Conservation (phyloP, 495 filamentous ascomycete genomes). For the Penicillium longicatenatum region DNA sequence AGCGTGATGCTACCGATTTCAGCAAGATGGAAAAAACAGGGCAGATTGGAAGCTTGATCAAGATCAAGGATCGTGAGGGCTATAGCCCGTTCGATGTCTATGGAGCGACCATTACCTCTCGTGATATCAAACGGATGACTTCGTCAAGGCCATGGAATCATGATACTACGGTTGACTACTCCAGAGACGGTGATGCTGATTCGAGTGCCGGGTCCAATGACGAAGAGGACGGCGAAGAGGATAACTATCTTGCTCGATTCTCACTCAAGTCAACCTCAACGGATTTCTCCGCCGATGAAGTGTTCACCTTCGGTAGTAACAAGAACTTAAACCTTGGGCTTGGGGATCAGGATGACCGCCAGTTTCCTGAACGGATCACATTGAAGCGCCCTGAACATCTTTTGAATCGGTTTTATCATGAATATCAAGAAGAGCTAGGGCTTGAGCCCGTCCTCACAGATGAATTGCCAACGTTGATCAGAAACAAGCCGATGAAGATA, state of each 20-base stretch:
- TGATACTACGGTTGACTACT: neutral
- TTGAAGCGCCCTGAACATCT: constrained; percentile 82
- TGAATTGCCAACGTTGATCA: constrained; percentile 68
- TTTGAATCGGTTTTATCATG: constrained; percentile 65
- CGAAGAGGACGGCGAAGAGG: constrained; percentile 40
- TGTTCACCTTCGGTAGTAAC: constrained; percentile 93
- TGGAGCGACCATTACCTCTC: constrained; percentile 72
- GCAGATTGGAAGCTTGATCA: constrained; percentile 69
- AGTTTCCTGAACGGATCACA: constrained; percentile 81
- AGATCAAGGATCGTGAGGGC: constrained; percentile 93
- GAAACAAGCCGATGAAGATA: constrained; percentile 68
- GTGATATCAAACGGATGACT: constrained; percentile 41
- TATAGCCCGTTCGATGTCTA: constrained; percentile 94
- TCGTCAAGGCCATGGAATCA: constrained; percentile 25
- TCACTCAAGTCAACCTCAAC: constrained; percentile 28
- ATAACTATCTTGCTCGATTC: constrained; percentile 23
- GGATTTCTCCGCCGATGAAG: constrained; percentile 72
- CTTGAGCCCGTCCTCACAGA: constrained; percentile 24
- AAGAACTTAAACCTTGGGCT: constrained; percentile 92
- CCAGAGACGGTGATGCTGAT: constrained; percentile 29
- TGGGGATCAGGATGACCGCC: constrained; percentile 89
- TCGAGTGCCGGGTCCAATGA: constrained; percentile 40
- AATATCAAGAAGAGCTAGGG: constrained; percentile 50
- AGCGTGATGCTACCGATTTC: constrained; percentile 60
- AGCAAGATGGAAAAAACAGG: constrained; percentile 47